Base-by-base conservation (phyloP, 805 yeast species). In the Nakazawaea wickerhamii region DNA sequence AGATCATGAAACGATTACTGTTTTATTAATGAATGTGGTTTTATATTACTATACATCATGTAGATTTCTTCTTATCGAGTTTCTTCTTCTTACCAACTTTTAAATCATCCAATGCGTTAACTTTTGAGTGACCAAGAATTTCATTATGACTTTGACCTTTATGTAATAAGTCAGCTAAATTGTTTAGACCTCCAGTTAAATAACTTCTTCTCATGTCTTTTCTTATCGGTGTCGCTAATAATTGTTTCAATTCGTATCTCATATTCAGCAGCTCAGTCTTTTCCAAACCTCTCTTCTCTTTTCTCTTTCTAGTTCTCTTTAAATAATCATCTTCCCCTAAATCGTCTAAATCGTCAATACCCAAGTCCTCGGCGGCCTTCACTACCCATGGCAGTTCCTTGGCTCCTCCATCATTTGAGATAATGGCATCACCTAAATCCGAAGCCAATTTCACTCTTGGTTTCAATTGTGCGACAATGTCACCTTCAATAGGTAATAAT, bases 301-400 rank as follows among this genome's bases (percentile, higher is more conserved):
- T 75, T 51, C 75, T 73, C 44, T 70, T 70, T 51, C 85, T 73
- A 54, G 77, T 81, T 55, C 79, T 79, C 49, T 75, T 76, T 40
- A 84, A 61, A 33, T 75, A 69, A 48, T 80, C 87, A 50, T 81
- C 90, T 47, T 81, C 89, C 41, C 77, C 89, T 34, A 84, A 64
- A 44, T 82, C 90, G 35, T 75, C 67, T 41, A 79, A 61, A 39
- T 80, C 70, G 27, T 85, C 96, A 30, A 90, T 63, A 7, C 95
- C 99, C 43, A 93, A 69, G 39, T 93, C 99, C 41, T 84, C 93
- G 0, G 98, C 98, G 0, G 96, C 97, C 55, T 87, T 79, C 46
- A 77, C 74, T 46, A 89, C 68, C 97, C 98, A 89, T 19, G 77
- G 68, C 43, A 79, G 79, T 50, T 88, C 93, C 53, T 82, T 84